Evolutionary conservation across 2,329 filamentous ascomycete genomes (phyloP), one percentile per base, ranked within the genome.

Genomic region (Rutstroemia sydowiana): DNA sequence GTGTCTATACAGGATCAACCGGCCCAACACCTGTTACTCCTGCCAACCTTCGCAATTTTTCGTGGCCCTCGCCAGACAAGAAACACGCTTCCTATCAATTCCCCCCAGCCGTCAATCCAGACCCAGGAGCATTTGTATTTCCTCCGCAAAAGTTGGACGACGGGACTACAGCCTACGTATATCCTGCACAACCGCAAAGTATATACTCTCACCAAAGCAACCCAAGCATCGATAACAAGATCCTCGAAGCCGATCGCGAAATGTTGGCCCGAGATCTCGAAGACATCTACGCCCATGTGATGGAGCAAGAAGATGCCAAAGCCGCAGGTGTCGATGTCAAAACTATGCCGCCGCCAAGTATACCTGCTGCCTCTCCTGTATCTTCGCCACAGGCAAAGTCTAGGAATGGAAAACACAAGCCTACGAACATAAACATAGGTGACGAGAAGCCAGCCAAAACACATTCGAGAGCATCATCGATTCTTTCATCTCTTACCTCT

Each of bases 231-330:
- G 89, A 96, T 67, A 82, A 85, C 54, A 77, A 77, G 54, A 78
- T 95, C 14, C 78, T 96, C 21, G 79, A 85, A 54, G 78, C 80
- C 55, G 88, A 95, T 69, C 81, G 79, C 66, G 76, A 78, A 63
- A 84, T 85, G 72, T 83, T 88, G 57, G 84, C 93, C 68, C 76
- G 84, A 58, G 87, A 95, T 67, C 82, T 96, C 69, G 90, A 95
- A 68, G 82, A 88, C 62, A 82, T 97, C 67, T 97, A 96, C 70
- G 89, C 84, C 56, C 86, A 90, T 60, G 91, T 95, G 57, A 86
- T 95, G 83, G 88, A 90, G 68, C 87, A 95, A 61, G 91, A 96
- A 63, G 80, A 78, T 53, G 80, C 80, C 47, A 84, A 83, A 66
- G 72, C 76, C 58, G 74, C 73, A 44, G 81, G 81, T 30, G 64